A percentile compares a stretch with the other conserved stretches of the same genome.
Evolutionary conservation across 768 basidiomycete species (phyloP).

Genomic region (Phaeotremella fagi): DNA sequence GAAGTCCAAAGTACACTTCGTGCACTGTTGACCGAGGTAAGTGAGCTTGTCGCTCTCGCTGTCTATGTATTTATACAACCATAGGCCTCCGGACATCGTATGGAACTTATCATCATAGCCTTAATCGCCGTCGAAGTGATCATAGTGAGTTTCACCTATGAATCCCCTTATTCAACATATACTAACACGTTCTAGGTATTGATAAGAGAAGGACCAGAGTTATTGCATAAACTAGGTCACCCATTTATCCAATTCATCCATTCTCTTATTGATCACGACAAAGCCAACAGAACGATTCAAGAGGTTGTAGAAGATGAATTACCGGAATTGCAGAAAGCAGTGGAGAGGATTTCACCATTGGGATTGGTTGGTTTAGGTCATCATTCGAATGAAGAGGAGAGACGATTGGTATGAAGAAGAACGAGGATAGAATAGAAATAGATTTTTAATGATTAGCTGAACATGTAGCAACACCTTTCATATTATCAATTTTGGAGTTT

Average conservation of each 20-base stretch:
- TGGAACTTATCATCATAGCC: slow-evolving; percentile 92
- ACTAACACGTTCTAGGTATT: slow-evolving; percentile 32
- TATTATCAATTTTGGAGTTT: too few relatives aligned
- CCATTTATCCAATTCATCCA: not conserved
- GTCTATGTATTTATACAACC: not conserved
- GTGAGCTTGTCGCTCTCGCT: slow-evolving; percentile 1
- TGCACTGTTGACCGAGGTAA: slow-evolving; percentile 80
- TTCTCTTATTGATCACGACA: not conserved
- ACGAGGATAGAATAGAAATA: not conserved
- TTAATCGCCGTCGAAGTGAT: slow-evolving; percentile 94
- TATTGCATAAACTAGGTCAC: slow-evolving; percentile 26
- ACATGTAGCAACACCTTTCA: not conserved
- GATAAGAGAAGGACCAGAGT: slow-evolving; percentile 47
- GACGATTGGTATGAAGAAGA: not conserved
- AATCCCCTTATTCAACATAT: not conserved
- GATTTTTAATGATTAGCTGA: not conserved
- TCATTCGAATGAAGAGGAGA: not conserved
- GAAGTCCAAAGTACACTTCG: slow-evolving; percentile 81
- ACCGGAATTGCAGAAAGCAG: not conserved
- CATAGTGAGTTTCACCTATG: slow-evolving; percentile 57
- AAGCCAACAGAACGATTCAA: not conserved
- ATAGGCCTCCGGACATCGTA: slow-evolving; percentile 79
- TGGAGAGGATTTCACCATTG: slow-evolving; percentile 2
- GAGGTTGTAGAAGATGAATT: slow-evolving; percentile 1
- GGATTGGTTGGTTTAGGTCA: not conserved